Evolutionary conservation across 2,329 filamentous ascomycete species (phyloP).

Genomic region (Arthrobotrys sphaeroides): DNA sequence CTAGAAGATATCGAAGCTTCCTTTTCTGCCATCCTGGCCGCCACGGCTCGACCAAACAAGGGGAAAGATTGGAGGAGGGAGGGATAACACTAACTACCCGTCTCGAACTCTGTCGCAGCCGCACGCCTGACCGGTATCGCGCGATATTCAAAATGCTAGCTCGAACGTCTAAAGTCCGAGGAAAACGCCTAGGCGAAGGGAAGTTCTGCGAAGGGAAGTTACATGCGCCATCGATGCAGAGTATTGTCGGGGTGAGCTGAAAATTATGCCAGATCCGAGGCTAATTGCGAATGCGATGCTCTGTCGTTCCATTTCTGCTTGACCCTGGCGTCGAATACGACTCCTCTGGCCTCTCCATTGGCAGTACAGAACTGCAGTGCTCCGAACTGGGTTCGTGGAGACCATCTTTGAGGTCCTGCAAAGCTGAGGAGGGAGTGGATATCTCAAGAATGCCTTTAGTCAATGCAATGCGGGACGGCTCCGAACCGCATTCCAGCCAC

Average conservation of each 20-base stretch:
- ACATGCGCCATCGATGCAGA: no score
- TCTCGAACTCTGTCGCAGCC: no score
- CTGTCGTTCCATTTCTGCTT: not conserved
- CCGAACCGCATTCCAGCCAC: conserved; percentile 8
- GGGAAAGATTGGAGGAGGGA: no score
- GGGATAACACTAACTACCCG: no score
- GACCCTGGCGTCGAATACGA: not conserved
- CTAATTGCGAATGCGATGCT: not conserved
- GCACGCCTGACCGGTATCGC: no score
- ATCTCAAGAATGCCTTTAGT: not conserved
- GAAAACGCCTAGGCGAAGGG: no score
- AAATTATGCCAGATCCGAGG: not conserved
- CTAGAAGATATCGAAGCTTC: no score
- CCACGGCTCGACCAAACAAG: no score
- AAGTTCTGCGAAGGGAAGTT: no score
- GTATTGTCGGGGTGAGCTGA: not conserved
- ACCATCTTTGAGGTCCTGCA: not conserved
- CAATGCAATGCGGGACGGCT: not conserved
- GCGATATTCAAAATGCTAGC: no score
- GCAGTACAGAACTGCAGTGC: not conserved
- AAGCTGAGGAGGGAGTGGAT: not conserved
- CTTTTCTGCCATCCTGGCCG: no score
- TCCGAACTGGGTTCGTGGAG: not conserved
- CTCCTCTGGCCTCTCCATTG: not conserved
- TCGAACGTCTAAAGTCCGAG: no score